Percentiles rank a stretch among this genome's conserved stretches.
Conservation (phyloP, 179 eudicot species). For the Gypsophila paniculata region DNA sequence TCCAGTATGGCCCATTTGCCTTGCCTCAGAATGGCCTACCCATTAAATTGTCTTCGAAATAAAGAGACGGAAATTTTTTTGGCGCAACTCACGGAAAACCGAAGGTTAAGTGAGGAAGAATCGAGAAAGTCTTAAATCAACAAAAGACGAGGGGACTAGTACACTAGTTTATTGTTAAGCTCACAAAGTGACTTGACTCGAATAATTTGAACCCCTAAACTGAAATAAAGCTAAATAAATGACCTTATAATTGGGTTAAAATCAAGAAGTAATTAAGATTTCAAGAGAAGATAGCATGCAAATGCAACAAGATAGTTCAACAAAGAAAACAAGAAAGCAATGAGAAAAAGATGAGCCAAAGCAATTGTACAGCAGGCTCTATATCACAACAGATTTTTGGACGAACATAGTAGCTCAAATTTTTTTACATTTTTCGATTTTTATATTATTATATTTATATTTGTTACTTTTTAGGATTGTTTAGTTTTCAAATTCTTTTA, state of each 20-base stretch:
- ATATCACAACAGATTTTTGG: conserved; percentile 15
- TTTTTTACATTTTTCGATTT: background rate
- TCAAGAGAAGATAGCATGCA: background rate
- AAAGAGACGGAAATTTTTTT: background rate
- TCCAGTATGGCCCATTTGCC: conserved; percentile 94
- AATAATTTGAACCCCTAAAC: background rate
- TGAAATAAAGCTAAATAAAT: background rate
- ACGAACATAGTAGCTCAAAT: conserved; percentile 3
- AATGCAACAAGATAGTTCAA: background rate
- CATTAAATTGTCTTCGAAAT: conserved; percentile 51
- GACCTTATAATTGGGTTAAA: background rate
- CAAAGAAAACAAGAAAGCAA: background rate
- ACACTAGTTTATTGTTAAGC: conserved; percentile 6
- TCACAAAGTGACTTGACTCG: conserved; percentile 17
- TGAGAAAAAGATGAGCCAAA: conserved; percentile 22
- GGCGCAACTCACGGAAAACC: background rate
- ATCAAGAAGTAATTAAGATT: background rate
- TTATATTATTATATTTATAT: background rate
- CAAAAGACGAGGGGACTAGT: background rate
- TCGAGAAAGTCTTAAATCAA: too few species aligned
- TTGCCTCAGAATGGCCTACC: conserved; percentile 96
- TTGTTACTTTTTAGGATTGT: conserved; percentile 3
- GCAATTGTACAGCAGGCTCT: conserved; percentile 31
- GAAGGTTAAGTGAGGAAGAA: background rate
- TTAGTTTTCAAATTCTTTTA: conserved; percentile 18